Percentiles rank a stretch among this genome's conserved stretches.
Conservation (phyloP, 768 basidiomycete species). For the Xerocomus brunneocitrinus region DNA sequence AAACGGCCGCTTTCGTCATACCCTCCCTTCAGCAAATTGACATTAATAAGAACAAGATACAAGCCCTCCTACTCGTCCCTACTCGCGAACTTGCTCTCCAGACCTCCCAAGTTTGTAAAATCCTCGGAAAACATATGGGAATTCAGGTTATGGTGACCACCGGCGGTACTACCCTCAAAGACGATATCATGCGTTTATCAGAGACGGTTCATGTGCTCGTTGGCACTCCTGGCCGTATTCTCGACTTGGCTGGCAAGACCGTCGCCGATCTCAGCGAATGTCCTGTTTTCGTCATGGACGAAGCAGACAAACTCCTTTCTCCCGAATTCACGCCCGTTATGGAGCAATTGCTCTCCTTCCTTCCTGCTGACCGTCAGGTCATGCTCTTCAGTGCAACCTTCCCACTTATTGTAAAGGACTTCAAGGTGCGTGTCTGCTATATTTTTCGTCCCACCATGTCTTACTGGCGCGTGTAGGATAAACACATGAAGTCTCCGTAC, state of each 20-base stretch:
- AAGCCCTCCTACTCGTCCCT: constrained; percentile 93
- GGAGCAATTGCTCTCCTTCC: constrained; percentile 87
- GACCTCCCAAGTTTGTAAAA: constrained; percentile 98
- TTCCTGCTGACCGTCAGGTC: constrained; percentile 85
- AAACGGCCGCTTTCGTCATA: constrained; percentile 99
- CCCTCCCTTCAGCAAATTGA: constrained; percentile 94
- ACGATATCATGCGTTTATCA: constrained; percentile 90
- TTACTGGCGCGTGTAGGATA: constrained; percentile 53
- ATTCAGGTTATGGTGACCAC: constrained; percentile 99
- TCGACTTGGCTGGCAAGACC: constrained; percentile 89
- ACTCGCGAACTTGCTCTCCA: constrained; percentile 98
- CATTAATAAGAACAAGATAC: constrained; percentile 78
- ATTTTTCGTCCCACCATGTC: background rate
- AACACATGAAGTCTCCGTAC: constrained; percentile 93
- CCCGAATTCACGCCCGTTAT: constrained; percentile 98
- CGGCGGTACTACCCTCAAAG: constrained; percentile 95
- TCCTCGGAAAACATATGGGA: constrained; percentile 91
- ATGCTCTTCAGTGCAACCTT: constrained; percentile 99
- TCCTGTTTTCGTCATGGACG: constrained; percentile 98
- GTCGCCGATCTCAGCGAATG: constrained; percentile 94
- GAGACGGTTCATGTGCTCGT: constrained; percentile 94
- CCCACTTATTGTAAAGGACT: constrained; percentile 98
- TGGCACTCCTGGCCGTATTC: constrained; percentile 93
- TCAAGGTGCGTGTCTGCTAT: constrained; percentile 59
- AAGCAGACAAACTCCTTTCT: constrained; percentile 95